Evolutionary conservation across 148 eudicot genomes (phyloP).

Genomic region (Camellia japonica): DNA sequence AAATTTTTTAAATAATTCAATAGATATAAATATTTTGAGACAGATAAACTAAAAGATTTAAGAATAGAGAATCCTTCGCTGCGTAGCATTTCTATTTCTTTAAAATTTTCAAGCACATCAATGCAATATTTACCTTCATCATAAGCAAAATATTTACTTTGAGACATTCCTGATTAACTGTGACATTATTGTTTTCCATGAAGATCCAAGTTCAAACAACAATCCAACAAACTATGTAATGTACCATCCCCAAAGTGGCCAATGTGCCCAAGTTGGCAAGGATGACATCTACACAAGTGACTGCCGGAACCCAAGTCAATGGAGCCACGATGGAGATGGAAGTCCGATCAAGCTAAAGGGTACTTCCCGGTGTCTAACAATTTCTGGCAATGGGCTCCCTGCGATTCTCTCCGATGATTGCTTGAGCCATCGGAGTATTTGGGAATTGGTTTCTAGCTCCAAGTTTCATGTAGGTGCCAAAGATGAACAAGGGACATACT

Average conservation of each 20-base stretch:
- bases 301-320: slow-evolving; percentile 20
- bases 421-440: slow-evolving; percentile 15
- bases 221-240: slow-evolving; percentile 13
- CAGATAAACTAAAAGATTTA: too few relatives aligned
- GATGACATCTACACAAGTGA: slow-evolving; percentile 2
- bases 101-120: too few relatives aligned
- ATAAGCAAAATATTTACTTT: too few relatives aligned
- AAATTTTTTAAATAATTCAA: too few relatives aligned
- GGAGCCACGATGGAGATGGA: slow-evolving; percentile 23
- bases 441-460: slow-evolving; percentile 28
- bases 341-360: slow-evolving; percentile 21
- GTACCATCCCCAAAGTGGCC: slow-evolving; percentile 42
- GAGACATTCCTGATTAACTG: not conserved
- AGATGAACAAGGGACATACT: slow-evolving; percentile 20
- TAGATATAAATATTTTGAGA: too few relatives aligned
- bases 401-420: slow-evolving; percentile 24
- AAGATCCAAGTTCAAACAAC: slow-evolving; percentile 15
- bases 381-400: slow-evolving; percentile 17
- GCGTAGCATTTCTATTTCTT: too few relatives aligned
- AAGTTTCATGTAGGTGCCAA: slow-evolving; percentile 28
- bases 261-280: slow-evolving; percentile 21
- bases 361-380: slow-evolving; percentile 17
- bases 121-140: too few relatives aligned
- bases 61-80: too few relatives aligned
- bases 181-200: not conserved